phyloP scores from a whole-genome alignment of 768 basidiomycete species.

The Lentinula detonsa region DNA sequence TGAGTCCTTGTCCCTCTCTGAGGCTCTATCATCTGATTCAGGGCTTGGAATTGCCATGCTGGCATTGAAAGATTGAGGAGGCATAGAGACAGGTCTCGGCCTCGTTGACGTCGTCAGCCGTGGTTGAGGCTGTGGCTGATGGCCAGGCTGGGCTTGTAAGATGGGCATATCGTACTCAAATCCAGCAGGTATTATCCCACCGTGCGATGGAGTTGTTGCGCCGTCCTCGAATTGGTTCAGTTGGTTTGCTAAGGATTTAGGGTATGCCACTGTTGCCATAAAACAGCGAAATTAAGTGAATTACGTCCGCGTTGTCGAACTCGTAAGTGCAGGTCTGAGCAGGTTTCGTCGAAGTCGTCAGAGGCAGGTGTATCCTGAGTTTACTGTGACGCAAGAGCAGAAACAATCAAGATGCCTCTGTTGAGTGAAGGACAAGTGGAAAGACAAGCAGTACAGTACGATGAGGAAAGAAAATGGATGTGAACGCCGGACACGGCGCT shows the following conservation, averaged over 20 bases:
- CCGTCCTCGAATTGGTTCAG: slow-evolving; percentile 49
- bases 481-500: neutral
- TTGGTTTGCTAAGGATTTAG: slow-evolving; percentile 40
- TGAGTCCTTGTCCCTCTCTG: slow-evolving; percentile 17
- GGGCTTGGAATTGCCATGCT: slow-evolving; percentile 13
- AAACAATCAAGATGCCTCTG: neutral
- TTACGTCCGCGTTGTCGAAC: neutral
- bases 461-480: neutral
- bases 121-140: slow-evolving; percentile 15
- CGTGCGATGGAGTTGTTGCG: slow-evolving; percentile 43
- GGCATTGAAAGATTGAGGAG: slow-evolving; percentile 47
- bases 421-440: neutral
- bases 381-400: neutral
- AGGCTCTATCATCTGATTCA: slow-evolving; percentile 19
- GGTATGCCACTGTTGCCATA: slow-evolving; percentile 37
- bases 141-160: slow-evolving; percentile 27
- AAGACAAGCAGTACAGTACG: neutral
- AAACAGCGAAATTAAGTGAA: neutral
- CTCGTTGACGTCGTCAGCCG: slow-evolving; percentile 29
- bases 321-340: neutral
- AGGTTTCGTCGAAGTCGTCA: neutral
- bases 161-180: slow-evolving; percentile 66
- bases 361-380: neutral
- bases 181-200: slow-evolving; percentile 43
- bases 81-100: slow-evolving; percentile 71